phyloP scores from a whole-genome alignment of 768 basidiomycete species.

The Rhizopogon roseolus region DNA sequence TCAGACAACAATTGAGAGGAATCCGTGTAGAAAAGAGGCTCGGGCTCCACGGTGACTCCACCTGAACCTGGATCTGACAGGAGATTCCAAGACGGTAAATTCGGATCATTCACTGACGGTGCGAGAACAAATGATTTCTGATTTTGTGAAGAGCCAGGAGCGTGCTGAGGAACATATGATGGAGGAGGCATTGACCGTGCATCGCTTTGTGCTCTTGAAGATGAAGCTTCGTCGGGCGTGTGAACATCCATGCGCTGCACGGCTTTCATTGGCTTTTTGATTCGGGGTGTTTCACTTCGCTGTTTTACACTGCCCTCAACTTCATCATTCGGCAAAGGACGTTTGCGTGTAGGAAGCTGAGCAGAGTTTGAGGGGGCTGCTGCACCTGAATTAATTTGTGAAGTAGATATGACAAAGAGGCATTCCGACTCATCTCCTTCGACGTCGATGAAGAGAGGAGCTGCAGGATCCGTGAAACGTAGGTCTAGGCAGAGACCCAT shows the following conservation, averaged over 20 bases:
- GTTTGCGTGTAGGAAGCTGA: conserved; percentile 14
- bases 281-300: conserved; percentile 33
- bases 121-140: neutral
- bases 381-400: conserved; percentile 38
- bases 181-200: conserved; percentile 39
- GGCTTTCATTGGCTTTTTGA: conserved; percentile 33
- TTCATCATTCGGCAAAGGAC: conserved; percentile 13
- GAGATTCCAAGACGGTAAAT: neutral
- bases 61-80: neutral
- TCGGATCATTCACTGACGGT: neutral
- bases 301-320: conserved; percentile 15
- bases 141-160: conserved; percentile 7
- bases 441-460: conserved; percentile 74
- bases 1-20: conserved; percentile 14
- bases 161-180: conserved; percentile 11
- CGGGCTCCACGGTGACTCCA: conserved; percentile 3
- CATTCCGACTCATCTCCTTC: conserved; percentile 61
- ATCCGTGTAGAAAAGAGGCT: conserved; percentile 20
- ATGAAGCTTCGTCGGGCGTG: neutral
- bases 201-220: conserved; percentile 11
- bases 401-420: conserved; percentile 79
- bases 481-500: conserved; percentile 61
- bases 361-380: conserved; percentile 10
- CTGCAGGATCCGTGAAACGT: conserved; percentile 69
- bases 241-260: conserved; percentile 25